Conservation (phyloP, 148 eudicot species). For the Vaccinium vitisidaea region DNA sequence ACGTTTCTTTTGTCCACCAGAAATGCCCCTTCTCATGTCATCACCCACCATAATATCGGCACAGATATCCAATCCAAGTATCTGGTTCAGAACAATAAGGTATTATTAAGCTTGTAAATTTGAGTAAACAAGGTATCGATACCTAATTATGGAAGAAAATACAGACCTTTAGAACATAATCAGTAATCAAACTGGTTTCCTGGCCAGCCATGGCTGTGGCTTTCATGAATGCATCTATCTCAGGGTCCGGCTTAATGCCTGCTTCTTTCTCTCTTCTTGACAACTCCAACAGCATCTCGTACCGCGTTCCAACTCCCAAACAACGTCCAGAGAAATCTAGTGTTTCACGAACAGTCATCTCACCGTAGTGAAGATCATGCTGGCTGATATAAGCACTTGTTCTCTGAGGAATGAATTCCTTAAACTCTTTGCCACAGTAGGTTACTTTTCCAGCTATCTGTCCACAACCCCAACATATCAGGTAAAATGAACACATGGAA, state of each 20-base stretch:
- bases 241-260: constrained; percentile 33
- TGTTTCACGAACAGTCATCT: constrained; percentile 41
- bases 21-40: no score
- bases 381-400: constrained; percentile 39
- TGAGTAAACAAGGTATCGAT: no score
- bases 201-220: constrained; percentile 28
- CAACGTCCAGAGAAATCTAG: constrained; percentile 36
- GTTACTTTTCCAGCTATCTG: constrained; percentile 32
- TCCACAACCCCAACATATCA: background rate
- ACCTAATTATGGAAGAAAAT: no score
- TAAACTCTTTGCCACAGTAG: constrained; percentile 32
- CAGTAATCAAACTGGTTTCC: constrained; percentile 34
- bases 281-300: constrained; percentile 27
- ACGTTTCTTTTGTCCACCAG: no score
- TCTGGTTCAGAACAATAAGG: background rate
- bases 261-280: constrained; percentile 31
- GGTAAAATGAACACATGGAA: background rate
- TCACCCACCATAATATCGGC: no score
- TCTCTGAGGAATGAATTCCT: constrained; percentile 36
- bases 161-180: constrained; percentile 39
- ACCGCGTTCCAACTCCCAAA: constrained; percentile 36
- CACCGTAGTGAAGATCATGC: constrained; percentile 36
- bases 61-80: no score
- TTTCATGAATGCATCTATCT: constrained; percentile 37
- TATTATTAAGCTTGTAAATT: background rate